A percentile compares a stretch with the other conserved stretches of the same genome.
Evolutionary conservation across 139 green algal genomes (phyloP).

Genomic region (Desmodesmus armatus): DNA sequence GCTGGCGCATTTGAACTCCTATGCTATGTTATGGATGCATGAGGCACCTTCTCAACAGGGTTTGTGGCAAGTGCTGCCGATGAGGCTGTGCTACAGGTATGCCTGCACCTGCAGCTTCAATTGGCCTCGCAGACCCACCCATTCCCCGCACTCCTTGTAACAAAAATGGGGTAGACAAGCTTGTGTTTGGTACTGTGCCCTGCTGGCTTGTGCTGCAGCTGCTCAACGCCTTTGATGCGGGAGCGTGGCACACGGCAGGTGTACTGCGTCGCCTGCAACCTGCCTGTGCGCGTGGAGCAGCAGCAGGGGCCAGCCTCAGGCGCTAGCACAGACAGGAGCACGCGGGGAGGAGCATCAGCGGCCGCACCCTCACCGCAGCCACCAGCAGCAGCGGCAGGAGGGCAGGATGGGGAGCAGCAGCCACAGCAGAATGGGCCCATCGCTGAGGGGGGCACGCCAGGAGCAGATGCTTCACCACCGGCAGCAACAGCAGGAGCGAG

Average conservation of each 20-base stretch:
- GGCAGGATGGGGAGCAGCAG: not conserved
- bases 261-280: not conserved
- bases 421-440: not conserved
- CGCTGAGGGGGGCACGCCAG: not conserved
- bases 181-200: not conserved
- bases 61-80: no score
- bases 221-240: not conserved
- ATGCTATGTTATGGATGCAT: not conserved
- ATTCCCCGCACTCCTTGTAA: not conserved
- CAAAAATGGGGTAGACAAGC: not conserved
- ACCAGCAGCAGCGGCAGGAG: not conserved
- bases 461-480: not conserved
- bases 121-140: not conserved
- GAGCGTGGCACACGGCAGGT: not conserved
- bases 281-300: not conserved
- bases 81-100: not conserved
- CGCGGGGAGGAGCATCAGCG: not conserved
- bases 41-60: no score
- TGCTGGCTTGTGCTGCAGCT: constrained; percentile 1
- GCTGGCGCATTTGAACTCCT: not conserved
- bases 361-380: no score
- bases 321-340: constrained; percentile 6
- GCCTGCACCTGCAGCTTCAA: not conserved
- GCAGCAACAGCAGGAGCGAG: not conserved
- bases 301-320: no score